Evolutionary conservation across 2,329 filamentous ascomycete genomes (phyloP).

Genomic region (Coniochaeta prunicola): DNA sequence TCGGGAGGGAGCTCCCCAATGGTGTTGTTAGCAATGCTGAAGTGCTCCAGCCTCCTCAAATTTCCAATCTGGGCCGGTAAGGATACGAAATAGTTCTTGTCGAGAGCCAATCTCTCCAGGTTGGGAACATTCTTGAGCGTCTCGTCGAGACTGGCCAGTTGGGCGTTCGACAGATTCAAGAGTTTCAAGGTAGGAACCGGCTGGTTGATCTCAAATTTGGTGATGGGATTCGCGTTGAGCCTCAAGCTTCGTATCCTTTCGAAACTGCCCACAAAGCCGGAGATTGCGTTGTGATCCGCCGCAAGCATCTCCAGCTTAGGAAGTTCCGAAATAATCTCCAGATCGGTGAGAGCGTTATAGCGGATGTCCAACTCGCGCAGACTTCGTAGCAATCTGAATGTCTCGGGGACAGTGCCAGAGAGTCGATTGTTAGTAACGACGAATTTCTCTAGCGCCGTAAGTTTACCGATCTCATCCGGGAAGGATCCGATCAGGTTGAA

Average conservation of each 20-base stretch:
- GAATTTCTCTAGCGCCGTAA: constrained; percentile 77
- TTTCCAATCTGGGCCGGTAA: constrained; percentile 80
- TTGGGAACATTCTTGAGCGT: constrained; percentile 84
- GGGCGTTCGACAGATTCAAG: constrained; percentile 84
- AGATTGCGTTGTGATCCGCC: constrained; percentile 88
- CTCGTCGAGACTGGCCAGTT: constrained; percentile 83
- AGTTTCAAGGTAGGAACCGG: constrained; percentile 75
- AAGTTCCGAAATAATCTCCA: constrained; percentile 77
- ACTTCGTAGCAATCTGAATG: constrained; percentile 65
- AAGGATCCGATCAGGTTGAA: constrained; percentile 84
- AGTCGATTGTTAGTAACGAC: constrained; percentile 95
- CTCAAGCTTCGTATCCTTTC: constrained; percentile 75
- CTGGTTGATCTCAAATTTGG: constrained; percentile 77
- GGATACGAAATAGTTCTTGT: constrained; percentile 93
- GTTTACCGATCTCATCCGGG: constrained; percentile 68
- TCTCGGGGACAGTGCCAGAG: constrained; percentile 63
- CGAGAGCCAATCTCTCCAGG: constrained; percentile 78
- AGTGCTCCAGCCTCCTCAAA: constrained; percentile 74
- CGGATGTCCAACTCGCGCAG: constrained; percentile 90
- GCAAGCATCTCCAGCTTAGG: constrained; percentile 83
- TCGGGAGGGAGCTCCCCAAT: constrained; percentile 77
- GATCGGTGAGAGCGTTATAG: constrained; percentile 83
- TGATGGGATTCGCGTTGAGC: constrained; percentile 91
- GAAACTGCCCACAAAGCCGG: constrained; percentile 85
- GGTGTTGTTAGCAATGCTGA: constrained; percentile 90